phyloP scores from a whole-genome alignment of 805 yeast species.

The Barnettozyma californica region DNA sequence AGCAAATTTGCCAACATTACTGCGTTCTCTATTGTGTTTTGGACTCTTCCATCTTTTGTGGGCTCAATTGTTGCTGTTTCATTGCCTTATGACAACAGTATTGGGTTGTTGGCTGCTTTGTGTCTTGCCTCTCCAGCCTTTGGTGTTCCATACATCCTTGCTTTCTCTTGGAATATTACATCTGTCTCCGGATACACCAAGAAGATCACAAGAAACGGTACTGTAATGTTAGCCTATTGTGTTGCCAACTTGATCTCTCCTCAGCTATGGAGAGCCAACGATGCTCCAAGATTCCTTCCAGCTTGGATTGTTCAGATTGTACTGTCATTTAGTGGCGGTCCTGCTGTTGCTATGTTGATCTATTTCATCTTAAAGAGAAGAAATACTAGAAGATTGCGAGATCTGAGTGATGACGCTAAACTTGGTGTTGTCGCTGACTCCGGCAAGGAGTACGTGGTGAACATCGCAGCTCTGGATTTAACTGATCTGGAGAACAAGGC shows the following conservation, averaged over 20 bases:
- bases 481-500: slow-evolving; percentile 47
- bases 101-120: slow-evolving; percentile 43
- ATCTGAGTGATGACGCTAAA: slow-evolving; percentile 14
- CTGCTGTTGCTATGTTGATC: slow-evolving; percentile 37
- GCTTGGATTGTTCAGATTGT: slow-evolving; percentile 56
- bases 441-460: slow-evolving; percentile 30
- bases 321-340: slow-evolving; percentile 42
- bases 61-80: slow-evolving; percentile 42
- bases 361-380: slow-evolving; percentile 40
- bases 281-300: slow-evolving; percentile 40
- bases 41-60: slow-evolving; percentile 39
- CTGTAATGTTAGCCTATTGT: slow-evolving; percentile 41
- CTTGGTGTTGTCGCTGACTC: slow-evolving; percentile 29
- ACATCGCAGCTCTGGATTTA: slow-evolving; percentile 40
- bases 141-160: slow-evolving; percentile 37
- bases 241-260: slow-evolving; percentile 50
- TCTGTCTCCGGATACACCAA: slow-evolving; percentile 47
- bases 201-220: slow-evolving; percentile 40
- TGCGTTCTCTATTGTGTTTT: slow-evolving; percentile 33
- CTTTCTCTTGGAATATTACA: slow-evolving; percentile 32
- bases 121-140: slow-evolving; percentile 42
- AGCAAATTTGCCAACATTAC: slow-evolving; percentile 27
- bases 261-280: slow-evolving; percentile 46
- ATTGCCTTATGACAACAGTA: slow-evolving; percentile 38
- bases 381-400: slow-evolving; percentile 35